Conservation (phyloP, 257 asterid species). For the Ajuga chamaepitys region DNA sequence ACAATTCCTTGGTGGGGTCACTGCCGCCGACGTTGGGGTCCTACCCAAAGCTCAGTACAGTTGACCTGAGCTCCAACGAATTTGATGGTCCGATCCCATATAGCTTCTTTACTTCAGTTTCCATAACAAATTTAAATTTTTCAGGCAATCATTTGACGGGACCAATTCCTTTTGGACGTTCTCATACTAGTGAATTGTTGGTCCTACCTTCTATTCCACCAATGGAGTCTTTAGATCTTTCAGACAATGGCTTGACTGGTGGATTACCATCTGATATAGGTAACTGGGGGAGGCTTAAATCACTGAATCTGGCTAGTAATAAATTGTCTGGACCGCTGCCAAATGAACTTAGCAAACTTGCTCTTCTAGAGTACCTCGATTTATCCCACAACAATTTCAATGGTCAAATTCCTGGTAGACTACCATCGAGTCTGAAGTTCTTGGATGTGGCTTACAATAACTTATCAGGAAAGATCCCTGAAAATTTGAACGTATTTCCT, state of each 20-base stretch:
- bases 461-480: conserved; percentile 61
- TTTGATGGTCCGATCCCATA: conserved; percentile 60
- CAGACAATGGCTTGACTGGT: conserved; percentile 58
- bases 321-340: conserved; percentile 66
- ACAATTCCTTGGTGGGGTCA: conserved; percentile 59
- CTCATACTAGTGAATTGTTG: conserved; percentile 51
- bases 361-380: conserved; percentile 54
- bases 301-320: conserved; percentile 64
- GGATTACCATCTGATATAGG: conserved; percentile 59
- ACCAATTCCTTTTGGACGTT: conserved; percentile 54
- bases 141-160: conserved; percentile 70
- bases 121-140: conserved; percentile 57
- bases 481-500: conserved; percentile 48
- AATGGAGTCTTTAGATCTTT: conserved; percentile 75
- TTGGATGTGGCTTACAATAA: conserved; percentile 58
- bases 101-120: conserved; percentile 49
- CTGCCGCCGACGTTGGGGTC: conserved; percentile 43
- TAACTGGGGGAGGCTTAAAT: conserved; percentile 59
- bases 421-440: conserved; percentile 49
- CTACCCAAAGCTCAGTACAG: conserved; percentile 33
- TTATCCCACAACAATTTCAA: conserved; percentile 60
- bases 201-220: conserved; percentile 53
- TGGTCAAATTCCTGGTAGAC: conserved; percentile 57
- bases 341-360: conserved; percentile 54
- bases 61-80: conserved; percentile 72